Percentiles rank a stretch among this genome's conserved stretches.
phyloP scores from a whole-genome alignment of 192 early-diverging fungal genomes.

The Chytriomyces sp. region DNA sequence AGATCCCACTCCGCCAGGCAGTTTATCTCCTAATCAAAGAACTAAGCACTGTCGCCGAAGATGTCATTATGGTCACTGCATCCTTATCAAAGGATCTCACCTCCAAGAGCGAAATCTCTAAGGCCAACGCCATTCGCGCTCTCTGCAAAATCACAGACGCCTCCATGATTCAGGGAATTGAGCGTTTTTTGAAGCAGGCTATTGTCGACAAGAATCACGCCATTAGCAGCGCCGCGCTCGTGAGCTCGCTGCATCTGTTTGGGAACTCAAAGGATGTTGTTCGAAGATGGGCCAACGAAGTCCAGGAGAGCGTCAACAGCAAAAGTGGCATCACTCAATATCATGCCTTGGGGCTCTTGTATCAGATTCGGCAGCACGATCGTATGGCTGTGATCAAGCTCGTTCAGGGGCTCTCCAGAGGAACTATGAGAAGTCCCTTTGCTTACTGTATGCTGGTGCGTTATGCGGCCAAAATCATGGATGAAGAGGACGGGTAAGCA shows the following conservation, averaged over 20 bases:
- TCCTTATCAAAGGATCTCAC: conserved; percentile 97
- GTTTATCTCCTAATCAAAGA: conserved; percentile 98
- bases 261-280: conserved; percentile 85
- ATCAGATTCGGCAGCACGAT: conserved; percentile 94
- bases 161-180: conserved; percentile 92
- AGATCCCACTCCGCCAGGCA: conserved; percentile 95
- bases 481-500: conserved; percentile 52
- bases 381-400: conserved; percentile 97
- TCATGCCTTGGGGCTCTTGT: conserved; percentile 93
- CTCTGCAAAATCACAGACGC: conserved; percentile 95
- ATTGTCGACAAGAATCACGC: conserved; percentile 93
- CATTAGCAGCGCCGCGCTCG: conserved; percentile 90
- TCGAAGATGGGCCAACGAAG: conserved; percentile 94
- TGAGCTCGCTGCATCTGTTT: conserved; percentile 89
- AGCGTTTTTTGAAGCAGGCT: conserved; percentile 93
- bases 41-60: conserved; percentile 88
- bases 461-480: conserved; percentile 80
- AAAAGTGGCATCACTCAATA: conserved; percentile 95
- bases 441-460: conserved; percentile 92
- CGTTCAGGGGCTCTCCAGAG: conserved; percentile 82
- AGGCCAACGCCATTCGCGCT: conserved; percentile 97
- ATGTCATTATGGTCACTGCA: conserved; percentile 97
- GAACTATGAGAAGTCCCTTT: conserved; percentile 74
- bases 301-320: conserved; percentile 87
- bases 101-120: conserved; percentile 86